Conservation (phyloP, 1,284 basidiomycete species). For the Thecaphora frezii region DNA sequence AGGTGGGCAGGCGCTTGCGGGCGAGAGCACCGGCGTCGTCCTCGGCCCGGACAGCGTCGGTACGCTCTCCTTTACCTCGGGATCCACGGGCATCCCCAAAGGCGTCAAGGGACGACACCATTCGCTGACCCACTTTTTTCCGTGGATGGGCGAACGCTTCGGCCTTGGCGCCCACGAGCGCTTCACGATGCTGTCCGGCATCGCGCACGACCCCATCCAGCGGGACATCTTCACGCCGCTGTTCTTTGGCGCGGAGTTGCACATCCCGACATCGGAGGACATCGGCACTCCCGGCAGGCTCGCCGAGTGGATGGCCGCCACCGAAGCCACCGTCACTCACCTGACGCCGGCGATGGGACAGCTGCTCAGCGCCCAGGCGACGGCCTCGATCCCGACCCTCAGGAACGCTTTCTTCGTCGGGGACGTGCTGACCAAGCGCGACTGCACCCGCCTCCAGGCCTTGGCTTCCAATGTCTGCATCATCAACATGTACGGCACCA, state of each 20-base stretch:
- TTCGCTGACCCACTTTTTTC: slow-evolving; percentile 98
- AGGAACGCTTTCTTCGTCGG: slow-evolving; percentile 96
- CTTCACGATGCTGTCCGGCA: slow-evolving; percentile 98
- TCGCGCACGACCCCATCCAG: slow-evolving; percentile 98
- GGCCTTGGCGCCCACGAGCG: slow-evolving; percentile 73
- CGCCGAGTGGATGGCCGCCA: slow-evolving; percentile 97
- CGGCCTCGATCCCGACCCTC: slow-evolving; percentile 81
- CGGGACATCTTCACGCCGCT: slow-evolving; percentile 99
- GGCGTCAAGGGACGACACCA: slow-evolving; percentile 94
- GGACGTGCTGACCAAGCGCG: slow-evolving; percentile 97
- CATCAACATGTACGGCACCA: slow-evolving; percentile 99
- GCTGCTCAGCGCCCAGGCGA: slow-evolving; percentile 92
- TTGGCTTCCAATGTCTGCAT: slow-evolving; percentile 84
- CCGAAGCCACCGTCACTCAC: slow-evolving; percentile 79
- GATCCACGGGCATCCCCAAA: slow-evolving; percentile 96
- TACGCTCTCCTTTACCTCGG: slow-evolving; percentile 94
- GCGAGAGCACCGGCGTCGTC: slow-evolving; percentile 67
- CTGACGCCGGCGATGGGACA: slow-evolving; percentile 96
- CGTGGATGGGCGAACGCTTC: slow-evolving; percentile 96
- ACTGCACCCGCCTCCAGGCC: slow-evolving; percentile 90
- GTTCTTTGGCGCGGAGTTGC: slow-evolving; percentile 92
- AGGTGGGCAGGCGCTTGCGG: slow-evolving; percentile 63
- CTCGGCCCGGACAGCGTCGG: slow-evolving; percentile 94
- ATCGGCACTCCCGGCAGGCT: slow-evolving; percentile 95
- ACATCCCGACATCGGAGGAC: slow-evolving; percentile 94